phyloP scores from a whole-genome alignment of 164 flowering plant species.

The Nymphaea thermarum region DNA sequence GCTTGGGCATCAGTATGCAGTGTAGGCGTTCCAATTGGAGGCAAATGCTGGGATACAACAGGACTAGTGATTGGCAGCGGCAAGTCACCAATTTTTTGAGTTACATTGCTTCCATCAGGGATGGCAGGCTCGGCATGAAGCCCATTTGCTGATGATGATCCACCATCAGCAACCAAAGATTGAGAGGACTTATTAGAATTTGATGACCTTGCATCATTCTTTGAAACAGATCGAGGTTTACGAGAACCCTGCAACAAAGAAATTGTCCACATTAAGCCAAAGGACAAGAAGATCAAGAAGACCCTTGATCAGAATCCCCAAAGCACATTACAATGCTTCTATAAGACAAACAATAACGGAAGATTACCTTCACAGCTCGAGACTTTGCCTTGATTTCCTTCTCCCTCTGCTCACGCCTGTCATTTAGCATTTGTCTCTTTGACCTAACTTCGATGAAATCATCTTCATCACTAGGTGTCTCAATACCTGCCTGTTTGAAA shows the following conservation, averaged over 20 bases:
- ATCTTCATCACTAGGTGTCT: constrained; percentile 94
- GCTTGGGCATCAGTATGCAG: constrained; percentile 32
- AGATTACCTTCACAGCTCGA: constrained; percentile 46
- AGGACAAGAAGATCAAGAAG: not conserved
- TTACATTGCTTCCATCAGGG: constrained; percentile 21
- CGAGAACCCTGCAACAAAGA: constrained; percentile 36
- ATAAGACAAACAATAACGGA: not conserved
- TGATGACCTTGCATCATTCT: constrained; percentile 19
- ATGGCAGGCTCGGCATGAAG: constrained; percentile 22
- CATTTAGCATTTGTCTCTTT: constrained; percentile 92
- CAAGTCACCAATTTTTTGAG: constrained; percentile 19
- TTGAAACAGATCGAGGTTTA: constrained; percentile 37
- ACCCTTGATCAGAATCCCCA: not conserved
- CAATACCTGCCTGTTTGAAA: constrained; percentile 90
- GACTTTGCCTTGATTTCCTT: constrained; percentile 79
- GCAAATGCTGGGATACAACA: constrained; percentile 39
- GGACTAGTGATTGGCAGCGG: constrained; percentile 27
- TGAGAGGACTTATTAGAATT: constrained; percentile 23
- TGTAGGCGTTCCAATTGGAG: constrained; percentile 84
- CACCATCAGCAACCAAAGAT: constrained; percentile 21
- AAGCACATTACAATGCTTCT: not conserved
- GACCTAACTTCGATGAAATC: constrained; percentile 98
- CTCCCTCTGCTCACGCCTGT: constrained; percentile 91
- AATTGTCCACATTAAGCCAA: constrained; percentile 1
- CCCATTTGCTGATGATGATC: constrained; percentile 12